Conservation (phyloP, 257 asterid genomes). For the Jacaranda mimosifolia region DNA sequence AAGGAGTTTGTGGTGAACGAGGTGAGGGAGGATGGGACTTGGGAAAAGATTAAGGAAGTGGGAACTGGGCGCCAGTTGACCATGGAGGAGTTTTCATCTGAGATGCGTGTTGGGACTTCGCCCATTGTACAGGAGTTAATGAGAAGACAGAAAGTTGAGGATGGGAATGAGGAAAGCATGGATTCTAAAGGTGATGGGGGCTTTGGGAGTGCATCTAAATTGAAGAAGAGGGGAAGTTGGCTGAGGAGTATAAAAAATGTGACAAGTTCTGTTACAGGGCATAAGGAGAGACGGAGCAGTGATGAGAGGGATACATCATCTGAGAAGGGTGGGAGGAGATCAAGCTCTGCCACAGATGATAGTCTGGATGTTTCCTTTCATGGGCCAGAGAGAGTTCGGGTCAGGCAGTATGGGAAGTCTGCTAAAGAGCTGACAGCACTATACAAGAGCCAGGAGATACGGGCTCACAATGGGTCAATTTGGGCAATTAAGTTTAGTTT, state of each 20-base stretch:
- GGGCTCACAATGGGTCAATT: slow-evolving; percentile 93
- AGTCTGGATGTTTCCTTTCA: slow-evolving; percentile 90
- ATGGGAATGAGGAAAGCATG: slow-evolving; percentile 64
- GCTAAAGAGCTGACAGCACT: slow-evolving; percentile 85
- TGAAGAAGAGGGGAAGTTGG: slow-evolving; percentile 84
- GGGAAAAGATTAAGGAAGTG: slow-evolving; percentile 93
- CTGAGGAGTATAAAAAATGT: slow-evolving; percentile 78
- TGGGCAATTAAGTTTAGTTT: slow-evolving; percentile 97
- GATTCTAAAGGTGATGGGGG: slow-evolving; percentile 61
- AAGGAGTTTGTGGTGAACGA: slow-evolving; percentile 95
- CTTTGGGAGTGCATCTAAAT: slow-evolving; percentile 61
- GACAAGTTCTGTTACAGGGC: slow-evolving; percentile 78
- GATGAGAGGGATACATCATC: slow-evolving; percentile 97
- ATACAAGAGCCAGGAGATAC: slow-evolving; percentile 91
- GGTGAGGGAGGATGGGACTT: slow-evolving; percentile 89
- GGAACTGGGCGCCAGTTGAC: slow-evolving; percentile 91
- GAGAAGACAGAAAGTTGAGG: slow-evolving; percentile 94
- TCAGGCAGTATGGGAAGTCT: slow-evolving; percentile 89
- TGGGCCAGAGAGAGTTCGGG: slow-evolving; percentile 88
- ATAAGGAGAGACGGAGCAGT: slow-evolving; percentile 83
- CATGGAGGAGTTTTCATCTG: slow-evolving; percentile 85
- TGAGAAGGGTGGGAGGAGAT: slow-evolving; percentile 96
- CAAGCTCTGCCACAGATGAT: slow-evolving; percentile 98
- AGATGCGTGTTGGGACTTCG: slow-evolving; percentile 95
- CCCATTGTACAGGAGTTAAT: slow-evolving; percentile 96